Percentiles rank a stretch among this genome's conserved stretches.
Evolutionary conservation across 345 rosid genomes (phyloP).

Genomic region (Jatropha curcas): DNA sequence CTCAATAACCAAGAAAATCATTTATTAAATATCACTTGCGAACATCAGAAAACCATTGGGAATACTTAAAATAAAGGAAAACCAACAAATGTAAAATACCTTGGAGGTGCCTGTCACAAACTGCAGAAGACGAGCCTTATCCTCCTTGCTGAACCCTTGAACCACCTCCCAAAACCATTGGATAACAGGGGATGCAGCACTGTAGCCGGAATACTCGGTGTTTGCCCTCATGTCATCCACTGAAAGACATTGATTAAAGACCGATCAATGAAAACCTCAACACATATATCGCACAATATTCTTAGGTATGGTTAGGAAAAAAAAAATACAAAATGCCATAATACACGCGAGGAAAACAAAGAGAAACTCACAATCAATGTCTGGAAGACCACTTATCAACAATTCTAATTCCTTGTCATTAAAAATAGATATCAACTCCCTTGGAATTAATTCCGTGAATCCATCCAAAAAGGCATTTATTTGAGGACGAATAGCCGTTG

Average conservation of each 20-base stretch:
- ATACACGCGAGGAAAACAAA: conserved; percentile 2
- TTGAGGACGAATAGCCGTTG: conserved; percentile 97
- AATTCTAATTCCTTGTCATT: conserved; percentile 94
- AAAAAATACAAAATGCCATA: not conserved
- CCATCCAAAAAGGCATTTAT: conserved; percentile 92
- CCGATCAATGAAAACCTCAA: conserved; percentile 10
- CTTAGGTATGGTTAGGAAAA: not conserved
- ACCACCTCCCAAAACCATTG: conserved; percentile 99
- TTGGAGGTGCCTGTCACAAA: conserved; percentile 98
- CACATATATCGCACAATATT: not conserved
- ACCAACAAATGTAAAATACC: conserved; percentile 37
- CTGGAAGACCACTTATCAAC: conserved; percentile 93
- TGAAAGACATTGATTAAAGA: conserved; percentile 28
- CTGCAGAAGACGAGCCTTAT: conserved; percentile 91
- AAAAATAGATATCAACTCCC: conserved; percentile 82
- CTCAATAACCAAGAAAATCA: not conserved
- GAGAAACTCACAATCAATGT: conserved; percentile 75
- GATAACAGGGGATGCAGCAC: conserved; percentile 83
- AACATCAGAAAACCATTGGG: not conserved
- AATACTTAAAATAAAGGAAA: not conserved
- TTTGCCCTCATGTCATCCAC: conserved; percentile 96
- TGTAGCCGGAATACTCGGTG: conserved; percentile 90
- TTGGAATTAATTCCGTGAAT: conserved; percentile 68
- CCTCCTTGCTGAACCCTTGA: conserved; percentile 96
- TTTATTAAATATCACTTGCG: too few relatives aligned